Evolutionary conservation across 306 rosid species (phyloP), one percentile per base, ranked within the genome.

Genomic region (Oemleria cerasiformis): DNA sequence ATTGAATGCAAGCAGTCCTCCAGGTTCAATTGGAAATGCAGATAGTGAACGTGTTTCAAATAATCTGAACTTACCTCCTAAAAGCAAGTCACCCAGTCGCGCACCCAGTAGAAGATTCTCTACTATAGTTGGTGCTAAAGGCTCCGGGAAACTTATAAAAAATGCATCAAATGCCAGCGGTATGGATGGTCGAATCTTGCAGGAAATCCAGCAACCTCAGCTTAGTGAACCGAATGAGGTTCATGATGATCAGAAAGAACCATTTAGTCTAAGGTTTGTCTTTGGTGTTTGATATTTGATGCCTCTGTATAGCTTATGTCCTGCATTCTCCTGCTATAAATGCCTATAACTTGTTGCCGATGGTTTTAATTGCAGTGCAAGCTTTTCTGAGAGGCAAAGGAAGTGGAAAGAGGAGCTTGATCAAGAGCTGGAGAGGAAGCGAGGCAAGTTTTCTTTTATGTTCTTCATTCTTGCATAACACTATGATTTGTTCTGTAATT

Each of bases 321-420:
- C 36, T 63, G 21, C 44, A 12, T 30, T 72, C n/a, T 42, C 19
- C 47, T 36, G 21, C 20, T 66, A 16, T 59, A 60, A 40, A 19
- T 11, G 38, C 16, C 20, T 72, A 16, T 59, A 60, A 40, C 42
- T 16, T 42, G 7, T 20, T 14, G 34, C 58, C 56, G 72, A 62
- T 59, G 56, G 60, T 70, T 58, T 69, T 34, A 59, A 65, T 41
- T 78, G 80, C 85, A 92, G 93, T 79, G 50, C 81, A 74, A 86
- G 82, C 79, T 92, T 85, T 84, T 81, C 88, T 8, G 96, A 86
- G 74, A 90, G 81, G 80, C 96, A 81, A 80, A 85, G 90, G 78
- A 90, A 87, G 84, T 92, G 98, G 98, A 84, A 84, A 84, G 86
- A 92, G 79, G 98, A 92, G 79, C 92, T 92, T 53, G 93, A 56